Base-by-base conservation (phyloP, 495 filamentous ascomycete species). In the Margaritispora aquatica region DNA sequence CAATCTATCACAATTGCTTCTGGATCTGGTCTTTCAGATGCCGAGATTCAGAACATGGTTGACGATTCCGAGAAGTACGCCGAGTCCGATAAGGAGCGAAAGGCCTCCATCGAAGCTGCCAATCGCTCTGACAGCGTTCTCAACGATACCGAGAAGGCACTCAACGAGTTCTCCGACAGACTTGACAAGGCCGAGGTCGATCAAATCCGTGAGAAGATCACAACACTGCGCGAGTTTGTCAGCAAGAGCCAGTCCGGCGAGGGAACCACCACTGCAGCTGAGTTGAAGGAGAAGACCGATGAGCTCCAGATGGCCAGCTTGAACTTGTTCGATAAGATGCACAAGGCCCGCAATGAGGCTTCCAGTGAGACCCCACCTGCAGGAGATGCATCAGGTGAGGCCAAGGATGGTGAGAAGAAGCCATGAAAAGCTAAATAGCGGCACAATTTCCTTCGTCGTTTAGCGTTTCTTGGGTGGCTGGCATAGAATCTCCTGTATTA, bases 281-380 rank as follows among this genome's bases (percentile, higher is more conserved):
- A 96, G 72, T 81, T 98, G 70, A 98, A 97, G 86, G 85, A 88
- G 78, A 96, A 97, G 89, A 93, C 87, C 61, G 95, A 97, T 62
- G 94, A 97, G 75, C 85, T 98, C 66, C 95, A 97, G 77, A 89
- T 85, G 69, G 90, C 94, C 59, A 92, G 88, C 77, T 81, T 98
- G 78, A 96, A 87, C 73, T 84, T 97, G 64, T 98, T 98, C 75
- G 94, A 97, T 80, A 96, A 98, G 88, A 96, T 98, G 90, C 94
- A 98, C 86, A 95, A 95, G 82, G 91, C 95, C 51, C 84, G 90
- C 63, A 67, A 74, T 63, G 90, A 92, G 80, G n/a, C n/a, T n/a
- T 68, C 73, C 7, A 65, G 73, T 58, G 81, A 89, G 73, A 60
- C 71, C 58, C 60, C 68, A 50, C 55, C 73, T 56, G 56, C 62